Conservation (phyloP, 169 alveolate genomes). For the Plasmodium relictum region DNA sequence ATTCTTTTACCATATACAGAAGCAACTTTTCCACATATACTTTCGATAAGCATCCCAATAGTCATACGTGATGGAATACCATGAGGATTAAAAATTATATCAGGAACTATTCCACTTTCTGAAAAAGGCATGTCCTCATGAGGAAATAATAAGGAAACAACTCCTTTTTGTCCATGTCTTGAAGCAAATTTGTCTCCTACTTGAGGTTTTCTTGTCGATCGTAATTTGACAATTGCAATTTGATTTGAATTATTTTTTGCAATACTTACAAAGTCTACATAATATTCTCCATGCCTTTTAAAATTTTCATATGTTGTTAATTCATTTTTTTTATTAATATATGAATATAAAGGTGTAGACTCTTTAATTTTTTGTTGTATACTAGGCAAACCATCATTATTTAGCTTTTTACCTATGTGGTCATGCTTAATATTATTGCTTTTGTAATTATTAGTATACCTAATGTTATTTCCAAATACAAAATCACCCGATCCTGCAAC, state of each 20-base stretch:
- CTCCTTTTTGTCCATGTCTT: constrained; percentile 99
- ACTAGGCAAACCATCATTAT: constrained; percentile 89
- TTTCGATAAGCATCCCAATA: constrained; percentile 98
- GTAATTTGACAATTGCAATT: constrained; percentile 80
- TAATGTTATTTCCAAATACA: constrained; percentile 72
- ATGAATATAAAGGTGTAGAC: constrained; percentile 83
- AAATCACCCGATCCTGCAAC: constrained; percentile 41
- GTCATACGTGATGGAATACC: constrained; percentile 99
- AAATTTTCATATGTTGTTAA: constrained; percentile 68
- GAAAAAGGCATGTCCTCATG: constrained; percentile 99
- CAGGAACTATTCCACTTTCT: constrained; percentile 99
- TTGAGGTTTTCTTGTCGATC: constrained; percentile 93
- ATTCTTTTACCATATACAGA: constrained; percentile 96
- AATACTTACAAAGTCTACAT: constrained; percentile 51
- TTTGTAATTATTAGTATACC: constrained; percentile 18
- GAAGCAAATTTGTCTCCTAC: constrained; percentile 99
- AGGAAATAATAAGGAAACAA: constrained; percentile 97
- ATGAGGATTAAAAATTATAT: constrained; percentile 99
- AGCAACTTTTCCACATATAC: constrained; percentile 99
- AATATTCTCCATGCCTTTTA: constrained; percentile 42
- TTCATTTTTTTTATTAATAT: constrained; percentile 51
- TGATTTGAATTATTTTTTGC: constrained; percentile 11
- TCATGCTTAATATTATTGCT: constrained; percentile 1
- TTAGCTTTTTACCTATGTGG: constrained; percentile 35
- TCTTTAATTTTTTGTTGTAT: constrained; percentile 87